Evolutionary conservation across 352 stramenopile genomes (phyloP), one percentile per base, ranked within the genome.

Genomic region (Aphanomyces stellatus): DNA sequence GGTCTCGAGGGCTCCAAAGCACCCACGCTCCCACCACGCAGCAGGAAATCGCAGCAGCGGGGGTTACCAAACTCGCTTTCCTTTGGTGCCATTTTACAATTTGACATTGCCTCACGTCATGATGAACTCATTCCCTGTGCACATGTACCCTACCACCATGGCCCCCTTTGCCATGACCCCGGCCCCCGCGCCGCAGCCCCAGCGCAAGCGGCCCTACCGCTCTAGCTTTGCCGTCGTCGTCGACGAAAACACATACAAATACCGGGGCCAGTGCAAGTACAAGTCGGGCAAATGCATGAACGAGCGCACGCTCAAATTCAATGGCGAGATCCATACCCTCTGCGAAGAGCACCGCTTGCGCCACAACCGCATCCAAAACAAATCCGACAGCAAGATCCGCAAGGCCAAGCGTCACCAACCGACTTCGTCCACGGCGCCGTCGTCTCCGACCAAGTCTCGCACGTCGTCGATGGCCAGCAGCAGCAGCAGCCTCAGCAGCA

Each of bases 221-320:
- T 57, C 49, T 7, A 57, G 49, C 25, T 57, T 57, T 57, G 30
- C 27, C 49, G 28, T 57, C 1, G 49, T 57, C 19, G 13, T 57
- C 6, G 30, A 57, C 49, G 49, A 57, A 35, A n/a, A 7, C 2
- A 24, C 27, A 6, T 34, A 30, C 49, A 57, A 57, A 31, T 67
- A 57, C 60, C 60, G 60, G 8, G 60, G 60, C 30, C 60, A 49
- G n/a, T 69, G 63, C 63, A 69, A 69, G 46, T 69, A 69, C 53
- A 69, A 69, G 53, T 55, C 30, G 7, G 63, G 63, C 40, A 49
- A 51, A 35, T 69, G 63, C 53, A 24, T 24, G 7, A 69, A 69
- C 46, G 63, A 69, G 41, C 63, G 63, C 28, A 65, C 63, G 30
- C 30, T 69, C 22, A 69, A 69, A 28, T 65, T 51, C 63, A 69